A percentile compares a stretch with the other conserved stretches of the same genome.
phyloP scores from a whole-genome alignment of 2,329 filamentous ascomycete genomes.

The Talaromyces sp. region DNA sequence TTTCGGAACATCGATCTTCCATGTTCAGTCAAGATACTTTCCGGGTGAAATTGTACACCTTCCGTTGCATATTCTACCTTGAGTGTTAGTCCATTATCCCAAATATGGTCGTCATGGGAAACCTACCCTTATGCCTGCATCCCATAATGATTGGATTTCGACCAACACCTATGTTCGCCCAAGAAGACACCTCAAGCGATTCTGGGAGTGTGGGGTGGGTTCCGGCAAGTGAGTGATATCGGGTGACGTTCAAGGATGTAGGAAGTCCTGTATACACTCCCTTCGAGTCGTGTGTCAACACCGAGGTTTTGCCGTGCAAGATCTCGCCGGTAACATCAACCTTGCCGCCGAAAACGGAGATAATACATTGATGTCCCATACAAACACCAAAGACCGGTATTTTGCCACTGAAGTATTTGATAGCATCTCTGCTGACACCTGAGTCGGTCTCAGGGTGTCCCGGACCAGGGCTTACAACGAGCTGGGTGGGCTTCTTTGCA shows the following conservation, averaged over 20 bases:
- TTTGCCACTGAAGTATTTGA: slow-evolving; percentile 87
- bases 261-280: slow-evolving; percentile 85
- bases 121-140: slow-evolving; percentile 72
- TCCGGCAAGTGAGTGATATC: slow-evolving; percentile 94
- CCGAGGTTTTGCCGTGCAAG: slow-evolving; percentile 93
- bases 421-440: slow-evolving; percentile 88
- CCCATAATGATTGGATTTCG: slow-evolving; percentile 92
- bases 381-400: slow-evolving; percentile 96
- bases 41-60: slow-evolving; percentile 95
- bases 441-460: slow-evolving; percentile 90
- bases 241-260: slow-evolving; percentile 80
- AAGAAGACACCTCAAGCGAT: slow-evolving; percentile 85
- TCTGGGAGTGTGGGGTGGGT: slow-evolving; percentile 83
- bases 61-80: slow-evolving; percentile 63
- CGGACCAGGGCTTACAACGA: slow-evolving; percentile 92
- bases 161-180: slow-evolving; percentile 64
- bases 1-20: slow-evolving; percentile 89
- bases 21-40: slow-evolving; percentile 90
- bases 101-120: background rate
- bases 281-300: slow-evolving; percentile 81
- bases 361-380: slow-evolving; percentile 99
- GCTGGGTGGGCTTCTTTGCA: slow-evolving; percentile 80
- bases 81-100: slow-evolving; percentile 53
- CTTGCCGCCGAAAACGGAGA: slow-evolving; percentile 85
- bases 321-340: slow-evolving; percentile 95